Percentiles rank a stretch among this genome's conserved stretches.
phyloP scores from a whole-genome alignment of 2,329 filamentous ascomycete genomes.

The Aspergillus puulaauensis region DNA sequence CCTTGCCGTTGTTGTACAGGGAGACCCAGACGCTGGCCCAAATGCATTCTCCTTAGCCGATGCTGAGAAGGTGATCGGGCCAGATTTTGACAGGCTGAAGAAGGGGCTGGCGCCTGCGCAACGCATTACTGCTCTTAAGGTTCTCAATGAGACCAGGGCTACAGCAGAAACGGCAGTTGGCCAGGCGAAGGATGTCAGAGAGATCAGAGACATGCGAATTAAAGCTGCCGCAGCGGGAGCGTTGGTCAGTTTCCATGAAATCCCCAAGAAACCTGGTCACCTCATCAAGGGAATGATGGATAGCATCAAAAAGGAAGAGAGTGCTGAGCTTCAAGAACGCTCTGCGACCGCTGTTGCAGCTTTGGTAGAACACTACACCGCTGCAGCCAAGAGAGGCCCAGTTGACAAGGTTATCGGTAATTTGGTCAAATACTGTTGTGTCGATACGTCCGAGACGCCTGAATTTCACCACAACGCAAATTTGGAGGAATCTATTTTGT shows the following conservation, averaged over 20 bases:
- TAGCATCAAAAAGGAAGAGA: slow-evolving; percentile 93
- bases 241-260: slow-evolving; percentile 77
- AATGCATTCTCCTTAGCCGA: slow-evolving; percentile 86
- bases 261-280: slow-evolving; percentile 89
- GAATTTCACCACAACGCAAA: slow-evolving; percentile 83
- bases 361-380: slow-evolving; percentile 83
- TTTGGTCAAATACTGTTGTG: slow-evolving; percentile 94
- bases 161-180: slow-evolving; percentile 71
- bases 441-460: slow-evolving; percentile 95
- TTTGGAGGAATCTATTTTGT: slow-evolving; percentile 79
- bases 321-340: slow-evolving; percentile 79
- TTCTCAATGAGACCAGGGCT: slow-evolving; percentile 73
- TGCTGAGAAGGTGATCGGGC: slow-evolving; percentile 80
- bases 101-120: slow-evolving; percentile 87
- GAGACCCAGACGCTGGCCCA: slow-evolving; percentile 85
- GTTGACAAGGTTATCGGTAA: slow-evolving; percentile 96
- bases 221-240: slow-evolving; percentile 83
- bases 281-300: slow-evolving; percentile 99
- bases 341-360: slow-evolving; percentile 81
- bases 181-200: slow-evolving; percentile 76
- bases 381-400: slow-evolving; percentile 74
- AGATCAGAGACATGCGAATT: slow-evolving; percentile 79
- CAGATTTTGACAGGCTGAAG: slow-evolving; percentile 85
- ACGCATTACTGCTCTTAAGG: slow-evolving; percentile 76
- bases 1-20: slow-evolving; percentile 89